Percentiles rank a stretch among this genome's conserved stretches.
These are phyloP conservation scores for Leucaena leucocephala DNA, from an alignment of 306 rosid genomes.

Conservation along the genomic window DNA sequence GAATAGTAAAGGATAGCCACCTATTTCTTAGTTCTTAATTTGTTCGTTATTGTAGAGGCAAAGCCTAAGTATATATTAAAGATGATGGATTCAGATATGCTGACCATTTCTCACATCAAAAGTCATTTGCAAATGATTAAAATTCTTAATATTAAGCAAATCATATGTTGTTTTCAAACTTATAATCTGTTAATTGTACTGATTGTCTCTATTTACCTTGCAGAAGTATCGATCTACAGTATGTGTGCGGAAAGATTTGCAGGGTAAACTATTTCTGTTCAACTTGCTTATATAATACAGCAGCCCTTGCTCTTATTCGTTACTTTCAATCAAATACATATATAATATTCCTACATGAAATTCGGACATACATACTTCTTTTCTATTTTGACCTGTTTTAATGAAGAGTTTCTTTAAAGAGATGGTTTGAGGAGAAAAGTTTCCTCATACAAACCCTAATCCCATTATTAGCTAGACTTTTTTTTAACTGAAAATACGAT, in stretches of 20 bases:
- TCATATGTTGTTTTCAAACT: slow-evolving; percentile 18
- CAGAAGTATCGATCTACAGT: slow-evolving; percentile 51
- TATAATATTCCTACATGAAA: not conserved
- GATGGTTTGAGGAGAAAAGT: not conserved
- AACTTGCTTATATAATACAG: slow-evolving; percentile 4
- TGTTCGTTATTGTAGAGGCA: slow-evolving; percentile 42
- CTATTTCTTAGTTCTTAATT: not conserved
- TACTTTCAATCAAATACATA: not conserved
- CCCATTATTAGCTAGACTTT: not conserved
- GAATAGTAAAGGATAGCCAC: not conserved
- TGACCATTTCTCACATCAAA: slow-evolving; percentile 53
- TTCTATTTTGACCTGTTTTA: not conserved
- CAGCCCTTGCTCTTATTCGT: not conserved
- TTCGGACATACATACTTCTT: not conserved
- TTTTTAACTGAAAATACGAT: not conserved
- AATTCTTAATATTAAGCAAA: not conserved
- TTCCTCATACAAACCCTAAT: not conserved
- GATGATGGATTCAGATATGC: slow-evolving; percentile 48
- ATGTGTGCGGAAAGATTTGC: slow-evolving; percentile 34
- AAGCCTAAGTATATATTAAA: slow-evolving; percentile 57
- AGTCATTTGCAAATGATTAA: slow-evolving; percentile 59
- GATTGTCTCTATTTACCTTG: slow-evolving; percentile 12
- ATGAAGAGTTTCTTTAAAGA: not conserved
- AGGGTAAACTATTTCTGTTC: slow-evolving; percentile 36
- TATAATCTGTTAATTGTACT: not conserved